These are phyloP conservation scores for Citrus cavaleriei DNA, from an alignment of 345 rosid genomes.

Conservation along the genomic window DNA sequence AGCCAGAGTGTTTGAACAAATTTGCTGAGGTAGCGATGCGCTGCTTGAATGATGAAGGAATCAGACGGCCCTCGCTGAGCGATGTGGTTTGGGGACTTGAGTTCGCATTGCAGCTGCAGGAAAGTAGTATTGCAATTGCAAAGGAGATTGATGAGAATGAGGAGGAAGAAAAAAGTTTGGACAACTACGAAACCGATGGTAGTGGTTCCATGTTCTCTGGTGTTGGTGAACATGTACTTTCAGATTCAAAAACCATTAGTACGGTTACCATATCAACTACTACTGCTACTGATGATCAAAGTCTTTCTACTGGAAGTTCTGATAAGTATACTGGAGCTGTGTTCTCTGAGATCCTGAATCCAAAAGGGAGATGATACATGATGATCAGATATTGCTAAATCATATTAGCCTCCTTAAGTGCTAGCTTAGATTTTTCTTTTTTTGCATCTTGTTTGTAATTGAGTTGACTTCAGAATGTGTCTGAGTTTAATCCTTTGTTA, in stretches of 20 bases:
- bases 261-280: neutral
- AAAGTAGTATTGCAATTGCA: neutral
- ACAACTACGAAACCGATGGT: neutral
- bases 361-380: neutral
- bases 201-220: neutral
- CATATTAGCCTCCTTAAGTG: no score
- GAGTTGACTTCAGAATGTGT: no score
- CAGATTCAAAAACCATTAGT: neutral
- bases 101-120: conserved; percentile 24
- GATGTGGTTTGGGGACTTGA: conserved; percentile 25
- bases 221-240: neutral
- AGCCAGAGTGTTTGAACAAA: conserved; percentile 33
- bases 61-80: conserved; percentile 18
- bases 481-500: no score
- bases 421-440: no score
- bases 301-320: neutral
- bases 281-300: neutral
- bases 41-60: conserved; percentile 2
- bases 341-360: neutral
- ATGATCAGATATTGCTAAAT: no score
- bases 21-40: conserved; percentile 34
- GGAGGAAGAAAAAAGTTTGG: neutral
- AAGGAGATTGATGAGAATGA: neutral
- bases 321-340: neutral
- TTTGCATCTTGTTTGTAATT: no score